Percentiles rank a stretch among this genome's conserved stretches.
phyloP scores from a whole-genome alignment of 129 eudicot species.

The Pittosporum tobira region DNA sequence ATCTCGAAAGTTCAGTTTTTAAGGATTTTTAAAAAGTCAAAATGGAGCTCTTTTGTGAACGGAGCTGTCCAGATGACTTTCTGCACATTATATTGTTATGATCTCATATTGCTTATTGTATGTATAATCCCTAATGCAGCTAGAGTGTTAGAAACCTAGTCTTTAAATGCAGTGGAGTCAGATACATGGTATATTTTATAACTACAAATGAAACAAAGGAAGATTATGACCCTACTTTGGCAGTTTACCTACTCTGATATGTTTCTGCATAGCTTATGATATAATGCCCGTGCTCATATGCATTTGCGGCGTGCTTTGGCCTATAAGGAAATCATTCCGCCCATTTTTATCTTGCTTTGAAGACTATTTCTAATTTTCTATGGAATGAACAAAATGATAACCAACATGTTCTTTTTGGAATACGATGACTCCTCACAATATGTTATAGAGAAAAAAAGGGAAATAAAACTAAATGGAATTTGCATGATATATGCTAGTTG shows the following conservation, averaged over 20 bases:
- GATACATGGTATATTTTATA: neutral
- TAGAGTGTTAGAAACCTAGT: neutral
- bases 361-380: no score
- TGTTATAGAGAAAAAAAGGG: neutral
- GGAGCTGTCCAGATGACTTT: no score
- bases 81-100: neutral
- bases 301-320: neutral
- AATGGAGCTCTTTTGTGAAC: no score
- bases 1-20: no score
- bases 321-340: neutral
- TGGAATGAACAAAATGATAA: neutral
- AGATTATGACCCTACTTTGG: no score
- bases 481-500: no score
- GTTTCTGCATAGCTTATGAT: neutral
- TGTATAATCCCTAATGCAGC: neutral
- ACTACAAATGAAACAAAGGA: no score
- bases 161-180: neutral
- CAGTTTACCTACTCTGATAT: neutral
- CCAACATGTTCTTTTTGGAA: no score
- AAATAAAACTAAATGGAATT: neutral
- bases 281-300: no score
- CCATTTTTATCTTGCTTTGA: neutral
- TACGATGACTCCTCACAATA: neutral
- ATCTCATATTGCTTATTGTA: neutral
- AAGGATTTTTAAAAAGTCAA: no score